Conservation (phyloP, 352 stramenopile species). For the Pythium grandisporangium region DNA sequence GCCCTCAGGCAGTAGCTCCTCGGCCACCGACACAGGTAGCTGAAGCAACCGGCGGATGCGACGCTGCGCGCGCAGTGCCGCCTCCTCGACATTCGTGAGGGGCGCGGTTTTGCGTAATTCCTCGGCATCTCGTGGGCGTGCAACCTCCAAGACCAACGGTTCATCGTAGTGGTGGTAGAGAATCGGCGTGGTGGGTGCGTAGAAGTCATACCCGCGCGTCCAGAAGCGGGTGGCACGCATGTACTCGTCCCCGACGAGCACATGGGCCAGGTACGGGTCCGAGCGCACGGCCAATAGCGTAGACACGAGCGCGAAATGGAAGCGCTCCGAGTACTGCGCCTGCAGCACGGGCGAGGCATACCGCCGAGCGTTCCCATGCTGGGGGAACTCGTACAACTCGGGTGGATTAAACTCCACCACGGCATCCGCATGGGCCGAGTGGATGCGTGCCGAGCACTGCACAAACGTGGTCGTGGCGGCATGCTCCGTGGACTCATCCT, state of each 20-base stretch:
- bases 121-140: conserved; percentile 4
- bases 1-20: conserved; percentile 21
- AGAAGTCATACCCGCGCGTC: conserved; percentile 83
- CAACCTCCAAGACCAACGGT: conserved; percentile 21
- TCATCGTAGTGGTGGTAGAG: conserved; percentile 56
- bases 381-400: conserved; percentile 19
- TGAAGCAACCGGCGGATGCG: conserved; percentile 59
- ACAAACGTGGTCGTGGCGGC: conserved; percentile 34
- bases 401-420: conserved; percentile 77
- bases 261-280: conserved; percentile 52
- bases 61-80: conserved; percentile 26
- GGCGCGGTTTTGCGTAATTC: too few relatives aligned
- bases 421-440: conserved; percentile 43
- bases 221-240: conserved; percentile 74
- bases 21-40: conserved; percentile 28
- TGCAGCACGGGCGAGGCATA: conserved; percentile 50
- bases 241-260: conserved; percentile 65
- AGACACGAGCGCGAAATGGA: conserved; percentile 61
- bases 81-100: too few relatives aligned
- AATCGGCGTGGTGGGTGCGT: conserved; percentile 53
- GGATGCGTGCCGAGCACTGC: conserved; percentile 76
- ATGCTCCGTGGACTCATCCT: too few relatives aligned
- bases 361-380: background rate
- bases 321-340: conserved; percentile 74
- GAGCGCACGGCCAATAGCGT: conserved; percentile 61